Evolutionary conservation across 805 yeast genomes (phyloP), one percentile per base, ranked within the genome.

Genomic region (Middelhovenomyces tepae): DNA sequence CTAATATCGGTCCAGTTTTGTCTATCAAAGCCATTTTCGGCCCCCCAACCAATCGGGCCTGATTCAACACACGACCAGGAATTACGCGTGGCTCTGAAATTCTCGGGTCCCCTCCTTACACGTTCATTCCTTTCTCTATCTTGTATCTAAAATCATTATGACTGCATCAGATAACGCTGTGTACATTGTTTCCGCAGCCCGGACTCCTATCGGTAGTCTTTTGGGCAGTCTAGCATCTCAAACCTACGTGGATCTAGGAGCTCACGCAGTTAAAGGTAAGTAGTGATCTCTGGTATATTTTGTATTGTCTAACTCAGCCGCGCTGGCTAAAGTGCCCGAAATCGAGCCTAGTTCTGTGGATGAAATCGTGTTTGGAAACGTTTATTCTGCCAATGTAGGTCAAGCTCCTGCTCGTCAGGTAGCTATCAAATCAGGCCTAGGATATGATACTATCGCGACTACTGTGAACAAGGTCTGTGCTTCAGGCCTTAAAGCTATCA

Each of bases 371-470:
- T 86, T 86, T 57, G 98, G 98, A 52, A 82, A 85, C 52, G 98
- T 86, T 31, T 62, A 85, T 52, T 83, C 82, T 53, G 97, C 96
- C 43, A 84, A 84, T 51, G 78, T 83, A 40, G 97, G 98, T 42
- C 98, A 89, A 65, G 86, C 89, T 38, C 97, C 98, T 27, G 98
- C 98, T 22, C 79, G 97, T 64, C 98, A 89, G 65, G 97, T 89
- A 37, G 95, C 95, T 10, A 53, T 89, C 45, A 79, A 77, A 52
- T 80, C 97, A 13, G 97, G 97, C 10, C 69, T 91, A 34, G 75
- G 84, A 32, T 75, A 79, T 45, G 65, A 73, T 40, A 76, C 84
- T 35, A 80, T 85, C 30, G 94, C 95, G 38, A 73, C 95, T 35
- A 81, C 96, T 24, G 71, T 89, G 46, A 91, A 91, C 73, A 89